Conservation (phyloP, 768 basidiomycete species). For the Tylopilus balloui region DNA sequence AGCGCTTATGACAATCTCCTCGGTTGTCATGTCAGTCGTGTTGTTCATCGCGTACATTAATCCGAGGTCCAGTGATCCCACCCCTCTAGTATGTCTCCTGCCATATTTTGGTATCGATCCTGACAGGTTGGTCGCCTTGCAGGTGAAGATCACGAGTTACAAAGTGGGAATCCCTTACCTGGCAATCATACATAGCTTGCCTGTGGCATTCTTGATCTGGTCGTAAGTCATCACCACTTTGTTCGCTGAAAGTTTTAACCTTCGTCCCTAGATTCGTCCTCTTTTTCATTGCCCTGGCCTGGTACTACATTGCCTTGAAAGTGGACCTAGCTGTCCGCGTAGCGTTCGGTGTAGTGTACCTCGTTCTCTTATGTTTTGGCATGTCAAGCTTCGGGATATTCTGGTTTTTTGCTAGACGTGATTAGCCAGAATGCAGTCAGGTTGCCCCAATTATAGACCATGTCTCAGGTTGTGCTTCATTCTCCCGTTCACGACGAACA, state of each 20-base stretch:
- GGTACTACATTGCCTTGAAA: background rate
- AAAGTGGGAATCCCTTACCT: background rate
- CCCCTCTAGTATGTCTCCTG: background rate
- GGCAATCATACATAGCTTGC: background rate
- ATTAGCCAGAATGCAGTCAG: too few relatives aligned
- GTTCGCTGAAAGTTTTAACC: background rate
- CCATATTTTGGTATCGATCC: background rate
- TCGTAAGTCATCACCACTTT: background rate
- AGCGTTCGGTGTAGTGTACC: background rate
- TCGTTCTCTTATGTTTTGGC: too few relatives aligned
- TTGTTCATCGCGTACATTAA: background rate
- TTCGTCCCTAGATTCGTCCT: background rate
- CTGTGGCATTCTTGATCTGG: background rate
- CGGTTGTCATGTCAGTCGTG: background rate
- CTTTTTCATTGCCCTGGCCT: constrained; percentile 1
- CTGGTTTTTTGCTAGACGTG: too few relatives aligned
- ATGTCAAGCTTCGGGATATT: too few relatives aligned
- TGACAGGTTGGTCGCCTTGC: background rate
- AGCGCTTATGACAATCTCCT: background rate
- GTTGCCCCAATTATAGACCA: too few relatives aligned
- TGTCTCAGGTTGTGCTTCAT: too few relatives aligned
- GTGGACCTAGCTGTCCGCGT: background rate
- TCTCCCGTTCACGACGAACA: too few relatives aligned
- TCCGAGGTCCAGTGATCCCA: background rate
- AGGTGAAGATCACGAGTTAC: background rate